Conservation (phyloP, 495 filamentous ascomycete species). For the Talaromyces thailandensis region DNA sequence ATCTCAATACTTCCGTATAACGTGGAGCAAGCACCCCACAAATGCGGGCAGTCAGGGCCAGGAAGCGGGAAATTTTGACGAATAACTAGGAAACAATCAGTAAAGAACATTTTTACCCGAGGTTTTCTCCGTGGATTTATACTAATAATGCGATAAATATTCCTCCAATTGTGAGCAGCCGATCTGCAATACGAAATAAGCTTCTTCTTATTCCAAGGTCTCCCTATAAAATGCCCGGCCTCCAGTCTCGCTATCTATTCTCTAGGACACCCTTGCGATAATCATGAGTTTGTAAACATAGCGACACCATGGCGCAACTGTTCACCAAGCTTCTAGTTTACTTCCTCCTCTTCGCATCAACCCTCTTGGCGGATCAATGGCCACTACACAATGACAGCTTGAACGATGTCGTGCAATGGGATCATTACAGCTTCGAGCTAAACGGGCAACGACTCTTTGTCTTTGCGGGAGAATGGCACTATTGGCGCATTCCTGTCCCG, state of each 20-base stretch:
- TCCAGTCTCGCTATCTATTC: not conserved
- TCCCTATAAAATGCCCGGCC: not conserved
- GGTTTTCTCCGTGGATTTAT: not conserved
- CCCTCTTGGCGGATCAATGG: constrained; percentile 22
- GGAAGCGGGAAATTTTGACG: not conserved
- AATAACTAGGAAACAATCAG: not conserved
- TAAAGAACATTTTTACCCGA: not conserved
- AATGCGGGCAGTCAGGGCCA: not conserved
- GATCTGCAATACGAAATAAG: not conserved
- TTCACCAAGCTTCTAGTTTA: not conserved
- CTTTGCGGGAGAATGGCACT: constrained; percentile 54
- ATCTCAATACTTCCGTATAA: not conserved
- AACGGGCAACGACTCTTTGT: constrained; percentile 48
- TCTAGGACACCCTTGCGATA: not conserved
- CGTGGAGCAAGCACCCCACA: not conserved
- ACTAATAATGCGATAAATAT: not conserved
- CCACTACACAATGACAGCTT: constrained; percentile 41
- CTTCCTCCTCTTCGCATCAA: not conserved
- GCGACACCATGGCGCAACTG: not conserved
- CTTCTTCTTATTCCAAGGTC: not conserved
- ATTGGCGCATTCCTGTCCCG: constrained; percentile 11
- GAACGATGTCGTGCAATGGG: constrained; percentile 44
- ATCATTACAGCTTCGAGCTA: constrained; percentile 50
- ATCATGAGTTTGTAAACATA: not conserved
- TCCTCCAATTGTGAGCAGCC: not conserved